These are phyloP conservation scores for Coniferiporia sulphurascens DNA, from an alignment of 1,284 basidiomycete genomes.

Conservation along the genomic window DNA sequence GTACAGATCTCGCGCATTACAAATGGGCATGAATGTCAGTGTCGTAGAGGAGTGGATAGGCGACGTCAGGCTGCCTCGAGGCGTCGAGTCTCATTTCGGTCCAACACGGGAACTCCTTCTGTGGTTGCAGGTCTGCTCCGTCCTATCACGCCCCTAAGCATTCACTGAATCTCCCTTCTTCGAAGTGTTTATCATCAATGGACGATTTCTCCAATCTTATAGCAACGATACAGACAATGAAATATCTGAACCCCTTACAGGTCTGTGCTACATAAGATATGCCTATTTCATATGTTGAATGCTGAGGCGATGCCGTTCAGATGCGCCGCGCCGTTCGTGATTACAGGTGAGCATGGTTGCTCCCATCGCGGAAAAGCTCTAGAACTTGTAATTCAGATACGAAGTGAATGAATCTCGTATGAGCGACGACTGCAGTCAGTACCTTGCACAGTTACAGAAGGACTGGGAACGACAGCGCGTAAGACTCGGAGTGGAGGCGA, in stretches of 20 bases:
- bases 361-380: not conserved
- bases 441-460: constrained; percentile 88
- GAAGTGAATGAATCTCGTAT: constrained; percentile 90
- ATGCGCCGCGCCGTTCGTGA: constrained; percentile 91
- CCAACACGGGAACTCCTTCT: constrained; percentile 82
- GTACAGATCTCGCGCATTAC: constrained; percentile 76
- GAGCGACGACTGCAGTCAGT: constrained; percentile 93
- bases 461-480: constrained; percentile 93
- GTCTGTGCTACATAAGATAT: constrained; percentile 30
- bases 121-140: constrained; percentile 72
- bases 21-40: constrained; percentile 86
- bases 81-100: constrained; percentile 77
- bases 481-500: constrained; percentile 73
- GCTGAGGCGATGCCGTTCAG: constrained; percentile 30
- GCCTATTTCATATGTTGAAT: not conserved
- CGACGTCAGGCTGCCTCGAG: constrained; percentile 73
- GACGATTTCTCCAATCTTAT: constrained; percentile 84
- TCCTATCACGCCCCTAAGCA: not conserved
- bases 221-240: constrained; percentile 85
- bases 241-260: constrained; percentile 87
- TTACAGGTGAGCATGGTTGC: constrained; percentile 68
- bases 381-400: constrained; percentile 32
- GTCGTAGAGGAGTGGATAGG: constrained; percentile 91
- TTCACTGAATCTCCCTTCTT: constrained; percentile 19
- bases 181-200: constrained; percentile 81